Percentiles rank a stretch among this genome's conserved stretches.
phyloP scores from a whole-genome alignment of 352 stramenopile genomes.

The Pythium oligandrum region DNA sequence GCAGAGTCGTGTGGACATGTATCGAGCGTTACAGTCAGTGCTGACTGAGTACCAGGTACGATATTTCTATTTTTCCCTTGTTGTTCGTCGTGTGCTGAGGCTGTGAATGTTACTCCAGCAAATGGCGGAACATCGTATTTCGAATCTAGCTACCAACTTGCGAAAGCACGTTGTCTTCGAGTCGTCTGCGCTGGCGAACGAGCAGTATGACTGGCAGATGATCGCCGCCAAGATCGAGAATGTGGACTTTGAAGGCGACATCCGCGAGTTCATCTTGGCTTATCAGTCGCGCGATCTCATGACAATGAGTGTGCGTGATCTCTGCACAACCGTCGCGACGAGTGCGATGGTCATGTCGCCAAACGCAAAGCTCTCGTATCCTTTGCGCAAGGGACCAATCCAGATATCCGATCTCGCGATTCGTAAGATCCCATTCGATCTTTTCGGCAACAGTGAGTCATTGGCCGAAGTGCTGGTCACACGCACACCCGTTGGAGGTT shows the following conservation, averaged over 20 bases:
- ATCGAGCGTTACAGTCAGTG: constrained; percentile 55
- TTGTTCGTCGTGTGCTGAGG: not conserved
- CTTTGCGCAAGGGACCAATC: constrained; percentile 44
- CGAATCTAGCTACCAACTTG: constrained; percentile 64
- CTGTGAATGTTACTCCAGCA: constrained; percentile 27
- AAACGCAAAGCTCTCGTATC: constrained; percentile 36
- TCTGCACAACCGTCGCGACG: constrained; percentile 36
- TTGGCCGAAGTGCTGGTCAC: constrained; percentile 41
- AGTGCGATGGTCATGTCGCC: constrained; percentile 34
- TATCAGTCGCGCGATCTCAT: constrained; percentile 28
- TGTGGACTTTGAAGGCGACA: constrained; percentile 63
- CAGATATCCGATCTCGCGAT: constrained; percentile 63
- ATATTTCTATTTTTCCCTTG: constrained; percentile 1
- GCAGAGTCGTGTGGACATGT: constrained; percentile 61
- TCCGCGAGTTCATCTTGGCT: constrained; percentile 62
- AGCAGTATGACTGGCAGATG: constrained; percentile 88
- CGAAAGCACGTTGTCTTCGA: constrained; percentile 84
- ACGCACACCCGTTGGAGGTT: constrained; percentile 2
- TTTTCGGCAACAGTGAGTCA: constrained; percentile 44
- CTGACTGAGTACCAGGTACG: constrained; percentile 78
- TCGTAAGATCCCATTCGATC: constrained; percentile 58
- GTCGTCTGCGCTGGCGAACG: constrained; percentile 71
- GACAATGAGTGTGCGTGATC: constrained; percentile 60
- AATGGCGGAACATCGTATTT: constrained; percentile 71
- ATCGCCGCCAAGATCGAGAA: constrained; percentile 64